Conservation (phyloP, 164 flowering plant genomes). For the Piper betle region DNA sequence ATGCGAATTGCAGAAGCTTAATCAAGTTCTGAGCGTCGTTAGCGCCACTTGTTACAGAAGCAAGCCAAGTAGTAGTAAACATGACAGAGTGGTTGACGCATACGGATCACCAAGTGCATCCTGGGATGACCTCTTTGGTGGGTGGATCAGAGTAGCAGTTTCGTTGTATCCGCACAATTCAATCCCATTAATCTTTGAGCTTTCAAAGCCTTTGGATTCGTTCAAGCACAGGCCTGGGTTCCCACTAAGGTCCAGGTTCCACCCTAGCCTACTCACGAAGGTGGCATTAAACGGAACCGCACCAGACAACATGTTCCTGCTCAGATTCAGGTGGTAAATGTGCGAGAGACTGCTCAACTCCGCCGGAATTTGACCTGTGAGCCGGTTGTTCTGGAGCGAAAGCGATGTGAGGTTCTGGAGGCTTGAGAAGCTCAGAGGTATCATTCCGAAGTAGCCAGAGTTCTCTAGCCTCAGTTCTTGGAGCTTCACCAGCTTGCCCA, state of each 20-base stretch:
- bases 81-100: neutral
- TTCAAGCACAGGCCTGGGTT: conserved; percentile 59
- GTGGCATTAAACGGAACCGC: conserved; percentile 55
- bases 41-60: neutral
- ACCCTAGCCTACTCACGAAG: conserved; percentile 55
- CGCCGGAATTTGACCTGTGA: conserved; percentile 55
- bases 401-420: conserved; percentile 52
- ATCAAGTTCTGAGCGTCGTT: too few species aligned
- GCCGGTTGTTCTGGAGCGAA: conserved; percentile 55
- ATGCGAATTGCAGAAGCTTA: too few species aligned
- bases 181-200: conserved; percentile 30
- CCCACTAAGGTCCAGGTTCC: conserved; percentile 33
- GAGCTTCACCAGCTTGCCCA: conserved; percentile 43
- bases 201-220: conserved; percentile 24
- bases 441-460: conserved; percentile 52
- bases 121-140: conserved; percentile 28
- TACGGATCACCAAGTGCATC: neutral
- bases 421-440: conserved; percentile 37
- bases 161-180: conserved; percentile 32
- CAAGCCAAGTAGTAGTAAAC: neutral
- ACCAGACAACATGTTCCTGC: conserved; percentile 58
- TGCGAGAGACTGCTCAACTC: conserved; percentile 38
- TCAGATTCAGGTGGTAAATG: conserved; percentile 71
- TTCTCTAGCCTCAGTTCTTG: conserved; percentile 75
- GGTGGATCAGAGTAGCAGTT: conserved; percentile 20